These are phyloP conservation scores for Pseudisothecium myosuroides DNA, from an alignment of 225 moss, liverwort and hornwort species.

Conservation along the genomic window DNA sequence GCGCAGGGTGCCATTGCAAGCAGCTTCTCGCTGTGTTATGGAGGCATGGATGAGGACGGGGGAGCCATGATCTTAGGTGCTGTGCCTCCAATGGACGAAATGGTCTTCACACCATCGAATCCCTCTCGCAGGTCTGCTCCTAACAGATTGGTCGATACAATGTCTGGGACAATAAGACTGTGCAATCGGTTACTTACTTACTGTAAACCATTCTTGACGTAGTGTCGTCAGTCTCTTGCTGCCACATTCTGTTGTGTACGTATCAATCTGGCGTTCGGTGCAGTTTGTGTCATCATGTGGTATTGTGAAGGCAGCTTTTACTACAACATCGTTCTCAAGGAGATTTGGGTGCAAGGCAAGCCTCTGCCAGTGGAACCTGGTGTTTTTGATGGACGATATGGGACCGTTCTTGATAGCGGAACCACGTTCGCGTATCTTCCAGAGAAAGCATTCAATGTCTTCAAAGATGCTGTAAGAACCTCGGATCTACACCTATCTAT, in stretches of 20 bases:
- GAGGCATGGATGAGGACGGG: background rate
- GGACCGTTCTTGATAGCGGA: background rate
- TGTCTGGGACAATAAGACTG: background rate
- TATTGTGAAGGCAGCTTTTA: background rate
- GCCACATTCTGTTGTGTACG: background rate
- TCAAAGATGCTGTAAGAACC: background rate
- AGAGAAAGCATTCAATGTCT: background rate
- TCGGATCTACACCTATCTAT: background rate
- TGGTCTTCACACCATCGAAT: background rate
- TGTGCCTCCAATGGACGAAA: background rate
- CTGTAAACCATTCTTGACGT: background rate
- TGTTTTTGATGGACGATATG: background rate
- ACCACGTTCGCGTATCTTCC: background rate
- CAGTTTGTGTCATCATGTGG: background rate
- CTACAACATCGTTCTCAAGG: background rate
- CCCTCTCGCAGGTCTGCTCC: background rate
- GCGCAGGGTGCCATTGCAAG: background rate
- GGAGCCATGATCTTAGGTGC: background rate
- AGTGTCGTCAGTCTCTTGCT: background rate
- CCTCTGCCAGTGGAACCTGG: background rate
- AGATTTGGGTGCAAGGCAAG: background rate
- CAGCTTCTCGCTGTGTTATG: background rate
- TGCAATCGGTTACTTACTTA: background rate
- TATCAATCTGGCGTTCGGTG: background rate
- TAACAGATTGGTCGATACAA: background rate